Conservation (phyloP, 2,329 filamentous ascomycete species). For the Neofusicoccum laricinum region DNA sequence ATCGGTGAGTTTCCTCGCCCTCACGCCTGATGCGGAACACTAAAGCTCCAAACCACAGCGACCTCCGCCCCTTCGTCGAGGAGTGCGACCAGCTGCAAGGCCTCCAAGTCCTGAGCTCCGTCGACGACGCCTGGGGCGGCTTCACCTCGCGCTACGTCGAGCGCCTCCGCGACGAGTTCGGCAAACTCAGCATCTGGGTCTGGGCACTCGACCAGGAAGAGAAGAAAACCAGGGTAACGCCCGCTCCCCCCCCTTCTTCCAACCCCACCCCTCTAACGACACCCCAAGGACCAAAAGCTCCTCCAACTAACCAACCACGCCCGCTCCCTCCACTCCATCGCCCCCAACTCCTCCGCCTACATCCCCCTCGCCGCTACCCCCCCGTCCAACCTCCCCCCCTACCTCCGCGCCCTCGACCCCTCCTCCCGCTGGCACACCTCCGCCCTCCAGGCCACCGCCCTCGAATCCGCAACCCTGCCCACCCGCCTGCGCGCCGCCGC, state of each 20-base stretch:
- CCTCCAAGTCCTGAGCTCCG: slow-evolving; percentile 61
- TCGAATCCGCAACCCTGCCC: slow-evolving; percentile 77
- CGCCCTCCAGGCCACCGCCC: slow-evolving; percentile 69
- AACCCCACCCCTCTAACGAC: no score
- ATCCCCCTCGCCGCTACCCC: slow-evolving; percentile 51
- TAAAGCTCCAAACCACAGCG: slow-evolving; percentile 32
- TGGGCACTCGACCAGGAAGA: slow-evolving; percentile 72
- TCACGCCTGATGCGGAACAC: not conserved
- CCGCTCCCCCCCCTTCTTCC: not conserved
- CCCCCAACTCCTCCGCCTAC: slow-evolving; percentile 70
- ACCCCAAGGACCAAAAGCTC: slow-evolving; percentile 62
- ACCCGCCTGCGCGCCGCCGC: slow-evolving; percentile 60
- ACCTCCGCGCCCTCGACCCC: slow-evolving; percentile 56
- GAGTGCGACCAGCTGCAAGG: slow-evolving; percentile 92
- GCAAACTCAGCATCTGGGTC: slow-evolving; percentile 70
- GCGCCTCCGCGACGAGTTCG: slow-evolving; percentile 81
- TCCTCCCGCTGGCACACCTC: slow-evolving; percentile 76
- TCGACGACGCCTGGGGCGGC: slow-evolving; percentile 53
- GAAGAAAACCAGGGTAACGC: not conserved
- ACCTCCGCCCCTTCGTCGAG: slow-evolving; percentile 82
- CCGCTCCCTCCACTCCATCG: slow-evolving; percentile 65
- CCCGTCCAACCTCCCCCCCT: slow-evolving; percentile 48
- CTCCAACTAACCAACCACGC: slow-evolving; percentile 71
- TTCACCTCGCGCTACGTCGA: slow-evolving; percentile 51
- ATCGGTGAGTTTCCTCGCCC: slow-evolving; percentile 50